Evolutionary conservation across 2,329 filamentous ascomycete species (phyloP).

Genomic region (Fusarium longipes): DNA sequence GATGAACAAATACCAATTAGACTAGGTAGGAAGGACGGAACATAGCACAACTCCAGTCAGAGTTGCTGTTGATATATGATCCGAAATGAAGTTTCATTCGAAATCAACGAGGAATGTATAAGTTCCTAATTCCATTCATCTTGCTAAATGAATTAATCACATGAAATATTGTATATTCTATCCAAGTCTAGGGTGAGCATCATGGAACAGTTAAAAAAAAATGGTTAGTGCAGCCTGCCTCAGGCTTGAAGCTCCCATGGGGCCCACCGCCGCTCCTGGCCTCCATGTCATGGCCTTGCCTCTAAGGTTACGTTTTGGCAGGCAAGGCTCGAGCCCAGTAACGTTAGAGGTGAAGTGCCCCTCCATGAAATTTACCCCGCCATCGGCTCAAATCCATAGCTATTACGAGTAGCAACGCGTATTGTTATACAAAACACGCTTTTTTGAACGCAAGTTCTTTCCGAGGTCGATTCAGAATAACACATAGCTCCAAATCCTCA

Average conservation of each 20-base stretch:
- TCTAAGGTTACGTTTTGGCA: not conserved
- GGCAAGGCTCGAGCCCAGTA: slow-evolving; percentile 9
- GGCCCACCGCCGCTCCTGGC: slow-evolving; percentile 9
- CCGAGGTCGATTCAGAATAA: not conserved
- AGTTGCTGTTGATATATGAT: not conserved
- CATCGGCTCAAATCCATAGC: slow-evolving; percentile 41
- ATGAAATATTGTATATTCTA: not conserved
- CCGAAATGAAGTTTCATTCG: not conserved
- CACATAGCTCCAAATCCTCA: slow-evolving; percentile 45
- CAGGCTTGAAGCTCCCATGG: slow-evolving; percentile 23
- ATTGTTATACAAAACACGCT: slow-evolving; percentile 37
- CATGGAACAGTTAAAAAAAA: not conserved
- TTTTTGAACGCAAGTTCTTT: slow-evolving; percentile 32
- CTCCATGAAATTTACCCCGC: slow-evolving; percentile 53
- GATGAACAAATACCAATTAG: not conserved
- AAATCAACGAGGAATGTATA: not conserved
- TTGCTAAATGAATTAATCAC: not conserved
- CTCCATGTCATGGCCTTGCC: slow-evolving; percentile 4
- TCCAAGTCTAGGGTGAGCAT: not conserved
- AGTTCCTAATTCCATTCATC: not conserved
- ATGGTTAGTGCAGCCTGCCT: slow-evolving; percentile 31
- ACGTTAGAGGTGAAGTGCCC: slow-evolving; percentile 32
- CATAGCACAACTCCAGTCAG: not conserved
- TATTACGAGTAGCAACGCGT: slow-evolving; percentile 44
- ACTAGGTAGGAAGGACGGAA: not conserved